Conservation (phyloP, 306 rosid genomes). For the Vigna radiata region DNA sequence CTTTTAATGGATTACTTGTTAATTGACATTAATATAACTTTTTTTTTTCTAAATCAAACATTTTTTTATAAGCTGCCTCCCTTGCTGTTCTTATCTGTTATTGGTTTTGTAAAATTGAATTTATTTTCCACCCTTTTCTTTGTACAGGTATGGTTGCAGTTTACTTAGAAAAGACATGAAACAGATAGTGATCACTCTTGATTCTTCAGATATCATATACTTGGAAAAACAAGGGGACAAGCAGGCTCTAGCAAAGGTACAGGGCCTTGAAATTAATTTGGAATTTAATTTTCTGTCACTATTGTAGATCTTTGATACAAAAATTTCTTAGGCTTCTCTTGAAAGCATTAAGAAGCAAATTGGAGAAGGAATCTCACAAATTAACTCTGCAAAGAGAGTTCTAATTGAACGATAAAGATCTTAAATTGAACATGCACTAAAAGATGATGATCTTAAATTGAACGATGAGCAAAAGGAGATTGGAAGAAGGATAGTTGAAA, state of each 20-base stretch:
- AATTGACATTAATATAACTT: too few relatives aligned
- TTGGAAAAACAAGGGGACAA: conserved; percentile 71
- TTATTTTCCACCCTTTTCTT: too few relatives aligned
- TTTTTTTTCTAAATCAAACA: too few relatives aligned
- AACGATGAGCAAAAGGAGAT: neutral
- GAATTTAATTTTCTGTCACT: conserved; percentile 15
- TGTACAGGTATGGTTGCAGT: too few relatives aligned
- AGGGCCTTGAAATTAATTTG: conserved; percentile 21
- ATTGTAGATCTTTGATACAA: conserved; percentile 42
- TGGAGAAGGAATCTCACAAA: conserved; percentile 60
- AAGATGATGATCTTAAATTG: neutral
- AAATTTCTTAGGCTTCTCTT: conserved; percentile 66
- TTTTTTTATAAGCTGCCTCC: too few relatives aligned
- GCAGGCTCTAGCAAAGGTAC: conserved; percentile 65
- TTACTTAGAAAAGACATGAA: too few relatives aligned
- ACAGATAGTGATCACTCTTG: conserved; percentile 62
- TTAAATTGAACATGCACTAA: neutral
- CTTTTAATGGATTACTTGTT: too few relatives aligned
- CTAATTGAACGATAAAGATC: too few relatives aligned
- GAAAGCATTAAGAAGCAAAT: conserved; percentile 74
- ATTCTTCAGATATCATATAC: conserved; percentile 67
- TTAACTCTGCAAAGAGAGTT: conserved; percentile 55
- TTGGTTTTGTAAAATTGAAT: too few relatives aligned
- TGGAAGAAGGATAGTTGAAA: neutral
- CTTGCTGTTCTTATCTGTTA: too few relatives aligned